Conservation (phyloP, 1,284 basidiomycete genomes). For the Ganoderma lingzhi region DNA sequence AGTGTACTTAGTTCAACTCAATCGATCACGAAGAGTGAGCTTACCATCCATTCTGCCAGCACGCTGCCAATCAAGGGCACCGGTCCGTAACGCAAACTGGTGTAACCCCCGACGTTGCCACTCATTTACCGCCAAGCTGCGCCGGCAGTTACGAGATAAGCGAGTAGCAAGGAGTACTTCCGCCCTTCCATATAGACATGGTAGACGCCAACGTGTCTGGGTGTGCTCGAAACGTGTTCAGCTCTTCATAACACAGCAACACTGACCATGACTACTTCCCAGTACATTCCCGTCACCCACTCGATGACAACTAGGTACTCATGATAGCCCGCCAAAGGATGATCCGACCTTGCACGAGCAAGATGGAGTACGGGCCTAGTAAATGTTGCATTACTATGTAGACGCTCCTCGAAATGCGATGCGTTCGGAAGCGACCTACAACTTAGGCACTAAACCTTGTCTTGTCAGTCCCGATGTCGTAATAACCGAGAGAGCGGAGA, state of each 20-base stretch:
- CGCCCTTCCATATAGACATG: neutral
- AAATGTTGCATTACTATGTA: neutral
- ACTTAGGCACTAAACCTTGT: neutral
- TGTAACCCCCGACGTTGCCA: neutral
- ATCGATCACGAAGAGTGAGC: neutral
- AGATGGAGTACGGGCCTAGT: neutral
- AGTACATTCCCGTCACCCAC: neutral
- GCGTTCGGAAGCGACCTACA: neutral
- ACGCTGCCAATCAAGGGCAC: neutral
- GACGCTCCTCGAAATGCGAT: neutral
- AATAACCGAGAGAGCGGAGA: slow-evolving; percentile 7
- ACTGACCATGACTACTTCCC: neutral
- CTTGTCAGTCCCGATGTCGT: neutral
- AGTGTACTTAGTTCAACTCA: neutral
- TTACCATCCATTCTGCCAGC: neutral
- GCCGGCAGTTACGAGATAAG: neutral
- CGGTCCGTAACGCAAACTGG: neutral
- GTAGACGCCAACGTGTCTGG: neutral
- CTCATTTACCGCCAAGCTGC: neutral
- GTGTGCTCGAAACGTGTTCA: neutral
- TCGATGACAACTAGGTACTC: neutral
- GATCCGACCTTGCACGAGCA: neutral
- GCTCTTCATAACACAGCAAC: neutral
- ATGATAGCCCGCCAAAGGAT: neutral
- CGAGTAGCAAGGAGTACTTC: neutral